Evolutionary conservation across 2,329 filamentous ascomycete genomes (phyloP), one percentile per base, ranked within the genome.

Genomic region (Penicillium polonicum): DNA sequence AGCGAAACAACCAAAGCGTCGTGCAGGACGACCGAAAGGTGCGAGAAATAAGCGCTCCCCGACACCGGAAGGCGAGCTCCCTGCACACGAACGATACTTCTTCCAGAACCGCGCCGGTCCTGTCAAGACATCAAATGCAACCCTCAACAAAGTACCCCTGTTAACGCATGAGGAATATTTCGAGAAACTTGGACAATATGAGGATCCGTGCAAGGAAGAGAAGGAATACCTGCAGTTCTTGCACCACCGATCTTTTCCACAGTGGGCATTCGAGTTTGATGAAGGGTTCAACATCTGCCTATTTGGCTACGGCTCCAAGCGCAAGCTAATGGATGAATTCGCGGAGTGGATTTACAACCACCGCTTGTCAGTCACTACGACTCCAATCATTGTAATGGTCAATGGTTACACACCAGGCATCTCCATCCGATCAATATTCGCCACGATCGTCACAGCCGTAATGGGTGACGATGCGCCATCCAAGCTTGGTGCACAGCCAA

Each of bases 121-220:
- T 4, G 81, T 85, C 44, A 92, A 92, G 74, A 96, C 93, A 0
- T 97, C 92, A 1, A 89, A 90, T 70, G 94, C 94, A 64, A 96
- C 86, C 0, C 80, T 97, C 5, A 83, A 88, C 0, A 86, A 88
- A 5, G 79, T 95, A 35, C 80, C 85, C 4, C 80, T 96, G 12
- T 85, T 97, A 56, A 92, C 90, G 1, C 92, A 97, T 69, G 92
- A 97, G 57, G 91, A 97, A 71, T 99, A 94, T 75, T 96, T 96
- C 67, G 81, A 84, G 44, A 77, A 88, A 31, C 79, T 90, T 31
- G 82, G 84, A 29, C 79, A 83, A 36, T 85, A 86, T 63, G 71
- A 81, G 58, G 89, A 96, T 65, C 84, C 83, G 0, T 92, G 96
- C 72, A 79, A 80, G 35, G 75, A 81, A 3, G 90, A 95, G 63